Evolutionary conservation across 2,329 filamentous ascomycete genomes (phyloP), one percentile per base, ranked within the genome.

Genomic region (Penicillium glabrum): DNA sequence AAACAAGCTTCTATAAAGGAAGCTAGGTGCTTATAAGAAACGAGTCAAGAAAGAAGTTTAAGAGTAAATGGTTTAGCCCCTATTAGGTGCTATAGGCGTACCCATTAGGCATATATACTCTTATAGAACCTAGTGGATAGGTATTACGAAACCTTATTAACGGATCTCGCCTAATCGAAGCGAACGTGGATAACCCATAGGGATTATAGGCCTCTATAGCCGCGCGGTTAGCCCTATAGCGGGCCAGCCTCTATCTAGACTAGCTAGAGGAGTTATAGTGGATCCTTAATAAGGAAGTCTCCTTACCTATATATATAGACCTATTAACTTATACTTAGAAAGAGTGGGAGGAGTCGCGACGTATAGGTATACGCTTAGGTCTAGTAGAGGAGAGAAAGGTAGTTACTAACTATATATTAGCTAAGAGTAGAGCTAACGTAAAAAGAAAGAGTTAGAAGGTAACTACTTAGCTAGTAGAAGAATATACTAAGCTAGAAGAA

Each of bases 31-130:
- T 61, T 23, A 23, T 61, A 1, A 21, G 26, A 2, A 59, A 59
- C 24, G 43, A 59, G 29, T 26, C 19, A 13, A 29, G 19, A 23
- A 53, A 61, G 16, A 59, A 61, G 4, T 61, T 57, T n/a, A 13
- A 61, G 26, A 59, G 26, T 45, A 59, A 51, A n/a, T 61, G 49
- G 43, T 61, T 59, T 23, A 10, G 54, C 9, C 49, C 33, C 14
- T 61, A 57, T 51, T 5, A 33, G 23, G 6, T 61, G 1, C 14
- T 61, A 10, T n/a, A 52, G n/a, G 2, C 1, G 3, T 45, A 59
- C 35, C 16, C 37, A 27, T 14, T 57, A 19, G 24, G 43, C 5
- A 61, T 24, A 13, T 61, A 61, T 48, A 47, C n/a, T 10, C 35
- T 39, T 19, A 21, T 10, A 4, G n/a, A 39, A 21, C 35, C n/a